Evolutionary conservation across 306 rosid species (phyloP).

Genomic region (Ceratonia siliqua): DNA sequence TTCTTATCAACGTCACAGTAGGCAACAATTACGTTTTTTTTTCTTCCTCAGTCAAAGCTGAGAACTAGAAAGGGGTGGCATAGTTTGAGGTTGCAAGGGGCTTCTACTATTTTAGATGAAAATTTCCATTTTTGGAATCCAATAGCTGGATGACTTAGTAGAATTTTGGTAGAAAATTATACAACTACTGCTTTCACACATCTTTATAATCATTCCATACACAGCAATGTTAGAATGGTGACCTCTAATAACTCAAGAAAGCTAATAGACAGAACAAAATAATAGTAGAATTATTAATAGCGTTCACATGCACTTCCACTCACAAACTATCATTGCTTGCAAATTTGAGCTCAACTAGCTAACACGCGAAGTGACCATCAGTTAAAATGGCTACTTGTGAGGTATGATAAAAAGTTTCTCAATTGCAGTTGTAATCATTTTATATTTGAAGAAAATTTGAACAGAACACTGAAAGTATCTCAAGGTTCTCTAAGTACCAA

Average conservation of each 20-base stretch:
- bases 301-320: neutral
- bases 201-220: neutral
- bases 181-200: neutral
- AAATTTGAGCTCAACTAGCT: conserved; percentile 18
- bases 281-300: neutral
- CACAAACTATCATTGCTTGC: conserved; percentile 18
- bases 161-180: neutral
- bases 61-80: too few relatives aligned
- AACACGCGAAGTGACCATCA: neutral
- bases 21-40: too few relatives aligned
- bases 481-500: conserved; percentile 31
- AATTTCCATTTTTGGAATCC: neutral
- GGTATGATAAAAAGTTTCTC: conserved; percentile 15
- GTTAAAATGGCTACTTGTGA: neutral
- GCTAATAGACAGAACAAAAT: neutral
- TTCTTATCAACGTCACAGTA: too few relatives aligned
- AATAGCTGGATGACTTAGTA: neutral
- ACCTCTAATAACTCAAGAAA: neutral
- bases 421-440: conserved; percentile 12
- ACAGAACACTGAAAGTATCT: conserved; percentile 21
- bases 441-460: conserved; percentile 31
- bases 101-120: too few relatives aligned
- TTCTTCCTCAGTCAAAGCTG: too few relatives aligned
- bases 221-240: neutral
- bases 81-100: too few relatives aligned